Percentiles rank a stretch among this genome's conserved stretches.
phyloP scores from a whole-genome alignment of 2,329 filamentous ascomycete genomes.

The Aspergillus nomiae region DNA sequence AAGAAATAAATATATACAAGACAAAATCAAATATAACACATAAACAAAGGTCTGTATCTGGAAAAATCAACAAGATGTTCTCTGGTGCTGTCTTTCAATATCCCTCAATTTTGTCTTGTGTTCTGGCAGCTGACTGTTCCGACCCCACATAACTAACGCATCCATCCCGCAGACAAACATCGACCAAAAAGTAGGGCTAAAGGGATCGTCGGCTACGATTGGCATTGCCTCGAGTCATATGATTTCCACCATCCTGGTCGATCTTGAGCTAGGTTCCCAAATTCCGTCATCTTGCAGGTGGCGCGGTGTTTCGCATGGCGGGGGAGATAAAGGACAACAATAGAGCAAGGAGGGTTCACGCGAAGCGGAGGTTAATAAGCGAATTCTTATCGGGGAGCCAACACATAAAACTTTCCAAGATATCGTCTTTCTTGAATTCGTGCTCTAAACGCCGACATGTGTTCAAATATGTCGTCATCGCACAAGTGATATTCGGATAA shows the following conservation, averaged over 20 bases:
- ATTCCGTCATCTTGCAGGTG: slow-evolving; percentile 2
- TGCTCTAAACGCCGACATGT: background rate
- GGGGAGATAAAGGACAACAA: background rate
- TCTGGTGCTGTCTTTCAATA: background rate
- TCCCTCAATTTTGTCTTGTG: background rate
- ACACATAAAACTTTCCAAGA: background rate
- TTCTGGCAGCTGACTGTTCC: background rate
- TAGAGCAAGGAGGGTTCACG: background rate
- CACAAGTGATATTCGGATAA: background rate
- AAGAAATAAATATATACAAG: background rate
- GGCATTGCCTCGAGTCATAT: background rate
- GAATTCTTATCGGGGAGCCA: background rate
- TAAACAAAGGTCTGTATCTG: too few relatives aligned
- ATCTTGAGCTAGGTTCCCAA: background rate
- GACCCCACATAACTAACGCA: background rate
- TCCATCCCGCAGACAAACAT: background rate
- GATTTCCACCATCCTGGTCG: background rate
- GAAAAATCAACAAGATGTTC: background rate
- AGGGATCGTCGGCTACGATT: background rate
- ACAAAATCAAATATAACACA: background rate
- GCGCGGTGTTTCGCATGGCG: background rate
- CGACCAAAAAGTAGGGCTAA: background rate
- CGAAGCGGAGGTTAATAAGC: background rate
- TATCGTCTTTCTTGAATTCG: background rate
- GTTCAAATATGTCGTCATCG: background rate